phyloP scores from a whole-genome alignment of 2,329 filamentous ascomycete species.

The Trichoderma oligosporum region DNA sequence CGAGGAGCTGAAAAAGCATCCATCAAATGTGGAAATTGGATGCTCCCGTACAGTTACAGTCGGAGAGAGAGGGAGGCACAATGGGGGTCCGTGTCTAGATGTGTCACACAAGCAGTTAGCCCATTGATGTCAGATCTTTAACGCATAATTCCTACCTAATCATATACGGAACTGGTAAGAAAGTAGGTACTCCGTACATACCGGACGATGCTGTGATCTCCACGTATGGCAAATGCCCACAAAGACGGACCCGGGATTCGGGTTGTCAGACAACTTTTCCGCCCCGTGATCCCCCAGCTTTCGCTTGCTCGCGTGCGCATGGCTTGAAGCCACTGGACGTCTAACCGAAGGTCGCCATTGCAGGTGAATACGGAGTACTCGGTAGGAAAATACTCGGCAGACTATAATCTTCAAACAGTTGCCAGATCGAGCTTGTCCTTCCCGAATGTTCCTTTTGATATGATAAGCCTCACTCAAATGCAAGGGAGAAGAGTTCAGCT shows the following conservation, averaged over 20 bases:
- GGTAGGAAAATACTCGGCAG: not conserved
- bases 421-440: not conserved
- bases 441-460: not conserved
- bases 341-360: not conserved
- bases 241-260: not conserved
- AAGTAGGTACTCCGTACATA: not conserved
- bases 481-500: too few relatives aligned
- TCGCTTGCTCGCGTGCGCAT: conserved; percentile 9
- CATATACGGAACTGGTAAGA: too few relatives aligned
- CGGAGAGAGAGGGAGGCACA: not conserved
- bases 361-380: not conserved
- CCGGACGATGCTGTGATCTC: too few relatives aligned
- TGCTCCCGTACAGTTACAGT: not conserved
- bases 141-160: too few relatives aligned
- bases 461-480: too few relatives aligned
- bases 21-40: not conserved
- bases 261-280: not conserved
- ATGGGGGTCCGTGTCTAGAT: conserved; percentile 6
- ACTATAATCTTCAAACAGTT: not conserved
- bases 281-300: not conserved
- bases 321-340: not conserved
- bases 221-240: too few relatives aligned
- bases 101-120: conserved; percentile 1
- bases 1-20: not conserved
- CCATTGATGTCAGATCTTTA: conserved; percentile 2